Conservation (phyloP, 2,329 filamentous ascomycete genomes). For the Phialophora macrospora region DNA sequence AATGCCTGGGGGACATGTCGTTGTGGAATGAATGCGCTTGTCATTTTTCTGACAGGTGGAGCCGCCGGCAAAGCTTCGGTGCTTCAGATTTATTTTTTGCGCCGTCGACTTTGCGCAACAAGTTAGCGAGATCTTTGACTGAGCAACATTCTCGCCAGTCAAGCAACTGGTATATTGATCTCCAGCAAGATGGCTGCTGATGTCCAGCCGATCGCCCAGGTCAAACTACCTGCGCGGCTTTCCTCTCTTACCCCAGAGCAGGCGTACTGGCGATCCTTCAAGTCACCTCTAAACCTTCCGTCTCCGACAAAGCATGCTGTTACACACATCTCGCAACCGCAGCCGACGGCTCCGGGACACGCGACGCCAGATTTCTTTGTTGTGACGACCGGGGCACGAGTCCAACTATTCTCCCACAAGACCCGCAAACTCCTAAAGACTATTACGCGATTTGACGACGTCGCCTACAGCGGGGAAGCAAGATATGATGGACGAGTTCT, state of each 20-base stretch:
- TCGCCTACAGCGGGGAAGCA: slow-evolving; percentile 86
- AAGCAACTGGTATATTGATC: neutral
- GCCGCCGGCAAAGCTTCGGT: neutral
- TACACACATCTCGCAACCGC: slow-evolving; percentile 82
- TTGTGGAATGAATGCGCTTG: neutral
- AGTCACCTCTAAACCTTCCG: slow-evolving; percentile 85
- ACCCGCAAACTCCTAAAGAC: slow-evolving; percentile 92
- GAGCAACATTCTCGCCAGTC: neutral
- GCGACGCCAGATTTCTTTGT: slow-evolving; percentile 72
- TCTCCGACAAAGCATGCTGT: slow-evolving; percentile 89
- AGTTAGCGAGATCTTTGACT: neutral
- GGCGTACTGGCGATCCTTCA: slow-evolving; percentile 94
- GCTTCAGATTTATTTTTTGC: neutral
- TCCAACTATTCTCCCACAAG: slow-evolving; percentile 91
- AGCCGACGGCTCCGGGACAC: slow-evolving; percentile 59
- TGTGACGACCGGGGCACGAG: slow-evolving; percentile 89
- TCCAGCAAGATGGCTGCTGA: slow-evolving; percentile 73
- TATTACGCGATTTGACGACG: slow-evolving; percentile 89
- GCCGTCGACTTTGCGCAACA: neutral
- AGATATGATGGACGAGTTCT: slow-evolving; percentile 86
- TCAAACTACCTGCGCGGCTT: slow-evolving; percentile 83
- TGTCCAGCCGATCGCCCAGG: slow-evolving; percentile 76
- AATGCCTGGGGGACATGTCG: neutral
- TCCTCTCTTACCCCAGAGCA: slow-evolving; percentile 88
- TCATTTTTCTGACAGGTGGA: neutral